Base-by-base conservation (phyloP, 371 early-diverging fungal genomes). In the Funneliformis caledonium region DNA sequence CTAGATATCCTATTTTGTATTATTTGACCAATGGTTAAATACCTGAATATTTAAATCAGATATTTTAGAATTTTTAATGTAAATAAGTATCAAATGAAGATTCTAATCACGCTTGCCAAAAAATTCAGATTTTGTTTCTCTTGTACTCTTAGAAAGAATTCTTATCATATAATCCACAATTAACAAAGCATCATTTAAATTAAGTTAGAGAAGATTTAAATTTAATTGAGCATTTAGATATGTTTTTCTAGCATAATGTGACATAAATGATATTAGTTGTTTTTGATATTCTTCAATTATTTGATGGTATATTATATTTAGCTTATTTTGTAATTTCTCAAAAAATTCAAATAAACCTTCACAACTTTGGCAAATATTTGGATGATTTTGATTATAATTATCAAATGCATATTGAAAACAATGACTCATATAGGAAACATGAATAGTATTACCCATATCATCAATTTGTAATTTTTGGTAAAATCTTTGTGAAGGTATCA, bases 401-500 rank as follows among this genome's bases (percentile, higher is more conserved):
- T 22, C 70, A 70, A 70, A 70, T 70, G 70, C 48, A 70, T 47
- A 45, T 19, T 19, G 37, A 14, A 70, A 6, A 42, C 70, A 70
- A 70, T 70, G 70, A 70, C 70, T 70, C 4, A 70, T 70, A 48
- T 45, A 70, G 11, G 70, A 45, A 43, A 8, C 11, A 22, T 70
- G 70, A 4, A 70, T 19, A 47, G 70, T 45, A 70, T 33, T 19
- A 37, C 45, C 68, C 42, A 16, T 10, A 5, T 8, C 5, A 16
- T 42, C 10, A 37, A 67, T 67, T 67, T 33, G 68, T 37, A 67
- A 37, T n/a, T n/a, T n/a, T n/a, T n/a, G n/a, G n/a, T n/a, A n/a
- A n/a, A 16, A 37, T 33, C 42, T 37, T 67, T 42, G 68, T 2
- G 42, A 33, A 67, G 37, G 45, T 45, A 45, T 8, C n/a, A n/a